A percentile compares a stretch with the other conserved stretches of the same genome.
phyloP scores from a whole-genome alignment of 306 rosid genomes.

The Prunus armeniaca region DNA sequence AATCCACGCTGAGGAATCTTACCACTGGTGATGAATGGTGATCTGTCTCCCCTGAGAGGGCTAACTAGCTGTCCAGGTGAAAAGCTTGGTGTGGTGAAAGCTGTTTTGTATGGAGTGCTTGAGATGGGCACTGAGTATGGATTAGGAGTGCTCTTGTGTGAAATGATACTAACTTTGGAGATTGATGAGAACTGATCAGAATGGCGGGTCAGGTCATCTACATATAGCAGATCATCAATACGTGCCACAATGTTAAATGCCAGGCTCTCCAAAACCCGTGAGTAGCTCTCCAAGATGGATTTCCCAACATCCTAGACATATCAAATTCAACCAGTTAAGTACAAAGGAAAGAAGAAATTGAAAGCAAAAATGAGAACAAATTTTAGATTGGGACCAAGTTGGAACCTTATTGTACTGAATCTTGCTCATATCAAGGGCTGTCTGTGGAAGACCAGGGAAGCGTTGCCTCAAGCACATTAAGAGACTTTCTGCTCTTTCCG shows the following conservation, averaged over 20 bases:
- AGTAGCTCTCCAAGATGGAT: slow-evolving; percentile 92
- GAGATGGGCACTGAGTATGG: slow-evolving; percentile 54
- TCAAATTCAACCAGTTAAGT: not conserved
- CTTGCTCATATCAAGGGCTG: slow-evolving; percentile 85
- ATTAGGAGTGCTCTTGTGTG: slow-evolving; percentile 58
- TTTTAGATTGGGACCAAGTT: not conserved
- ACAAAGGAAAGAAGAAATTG: not conserved
- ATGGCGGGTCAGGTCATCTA: slow-evolving; percentile 75
- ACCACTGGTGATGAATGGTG: slow-evolving; percentile 41
- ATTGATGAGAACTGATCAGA: slow-evolving; percentile 59
- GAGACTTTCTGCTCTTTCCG: slow-evolving; percentile 89
- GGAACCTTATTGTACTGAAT: slow-evolving; percentile 90
- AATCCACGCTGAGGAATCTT: slow-evolving; percentile 52
- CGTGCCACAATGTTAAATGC: slow-evolving; percentile 85
- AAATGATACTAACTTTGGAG: slow-evolving; percentile 60
- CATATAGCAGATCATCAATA: slow-evolving; percentile 82
- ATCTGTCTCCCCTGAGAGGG: slow-evolving; percentile 51
- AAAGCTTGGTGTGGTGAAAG: slow-evolving; percentile 61
- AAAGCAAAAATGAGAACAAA: not conserved
- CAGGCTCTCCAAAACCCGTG: slow-evolving; percentile 84
- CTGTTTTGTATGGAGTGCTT: slow-evolving; percentile 70
- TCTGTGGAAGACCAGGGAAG: slow-evolving; percentile 92
- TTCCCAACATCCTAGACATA: slow-evolving; percentile 79
- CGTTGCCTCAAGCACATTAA: slow-evolving; percentile 78
- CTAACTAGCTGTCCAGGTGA: slow-evolving; percentile 63